Evolutionary conservation across 2,329 filamentous ascomycete genomes (phyloP).

Genomic region (Aspergillus sp.): DNA sequence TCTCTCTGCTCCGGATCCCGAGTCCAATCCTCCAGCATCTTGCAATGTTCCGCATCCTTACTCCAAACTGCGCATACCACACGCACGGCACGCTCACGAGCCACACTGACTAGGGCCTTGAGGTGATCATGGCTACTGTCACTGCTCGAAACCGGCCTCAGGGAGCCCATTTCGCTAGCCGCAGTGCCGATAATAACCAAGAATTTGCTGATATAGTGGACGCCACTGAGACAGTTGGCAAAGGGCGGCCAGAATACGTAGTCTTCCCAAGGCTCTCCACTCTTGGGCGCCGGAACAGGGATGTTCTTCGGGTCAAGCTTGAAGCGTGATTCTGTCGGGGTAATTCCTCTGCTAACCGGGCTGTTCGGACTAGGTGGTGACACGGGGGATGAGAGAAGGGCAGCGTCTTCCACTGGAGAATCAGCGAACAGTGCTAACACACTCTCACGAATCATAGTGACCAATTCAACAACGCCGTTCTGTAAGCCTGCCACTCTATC

Average conservation of each 20-base stretch:
- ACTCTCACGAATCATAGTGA: slow-evolving; percentile 70
- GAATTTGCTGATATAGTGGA: slow-evolving; percentile 77
- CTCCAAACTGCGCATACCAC: slow-evolving; percentile 89
- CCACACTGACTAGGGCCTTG: slow-evolving; percentile 62
- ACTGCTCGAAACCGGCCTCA: slow-evolving; percentile 56
- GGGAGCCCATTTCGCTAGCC: slow-evolving; percentile 71
- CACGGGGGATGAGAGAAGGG: slow-evolving; percentile 72
- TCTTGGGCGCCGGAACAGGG: slow-evolving; percentile 65
- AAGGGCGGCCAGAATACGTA: slow-evolving; percentile 93
- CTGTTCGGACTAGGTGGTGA: slow-evolving; percentile 57
- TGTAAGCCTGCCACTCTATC: slow-evolving; percentile 63
- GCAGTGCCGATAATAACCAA: slow-evolving; percentile 75
- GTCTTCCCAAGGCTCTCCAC: slow-evolving; percentile 83
- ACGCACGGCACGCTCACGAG: slow-evolving; percentile 75
- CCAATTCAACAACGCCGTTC: slow-evolving; percentile 70
- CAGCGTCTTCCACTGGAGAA: slow-evolving; percentile 82
- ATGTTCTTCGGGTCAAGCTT: slow-evolving; percentile 69
- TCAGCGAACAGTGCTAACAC: slow-evolving; percentile 76
- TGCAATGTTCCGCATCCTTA: slow-evolving; percentile 84
- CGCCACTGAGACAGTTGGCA: slow-evolving; percentile 85
- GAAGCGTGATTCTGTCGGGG: slow-evolving; percentile 62
- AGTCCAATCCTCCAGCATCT: slow-evolving; percentile 88
- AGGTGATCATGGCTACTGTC: slow-evolving; percentile 58
- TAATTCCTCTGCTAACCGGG: slow-evolving; percentile 46
- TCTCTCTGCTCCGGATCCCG: slow-evolving; percentile 71